Evolutionary conservation across 148 eudicot species (phyloP), one percentile per base, ranked within the genome.

Genomic region (Vaccinium myrtillus): DNA sequence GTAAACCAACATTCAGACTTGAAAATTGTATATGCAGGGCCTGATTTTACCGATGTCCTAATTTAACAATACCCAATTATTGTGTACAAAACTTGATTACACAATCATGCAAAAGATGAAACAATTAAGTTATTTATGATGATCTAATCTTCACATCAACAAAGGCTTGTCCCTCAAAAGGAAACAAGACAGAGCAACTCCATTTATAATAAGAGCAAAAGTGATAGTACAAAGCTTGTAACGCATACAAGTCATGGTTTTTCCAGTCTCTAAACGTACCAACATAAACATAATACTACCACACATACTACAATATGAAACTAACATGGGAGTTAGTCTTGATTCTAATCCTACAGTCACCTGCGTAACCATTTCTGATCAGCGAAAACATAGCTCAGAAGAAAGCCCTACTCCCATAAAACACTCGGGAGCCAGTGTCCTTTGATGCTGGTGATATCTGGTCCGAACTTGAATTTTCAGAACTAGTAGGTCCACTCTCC

Each of bases 401-500:
- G 98, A 97, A 97, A 79, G 99, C 98, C 78, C 99, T 87, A 87
- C 99, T 97, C 83, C 99, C 99, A 81, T 97, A 97, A 55, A 95
- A 95, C 21, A 97, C 96, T 15, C 96, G 93, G 14, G 96, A 90
- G 48, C 96, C 91, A 36, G 91, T 74, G 73, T 88, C 92, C 89
- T 94, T 97, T 3, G 97, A 86, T 21, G 93, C 87, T 75, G 88
- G 91, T 21, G 83, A 81, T 30, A 89, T 95, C 88, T 90, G 93
- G 83, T 94, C 94, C 1, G 98, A 85, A 85, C 89, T 89, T 8
- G 99, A 97, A 81, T 87, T 88, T 53, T 85, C 96, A 14, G 98
- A 92, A 84, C 94, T 93, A 27, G 94, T 36, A 16, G 94, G 87
- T 50, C 91, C 93, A 13, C 88, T 86, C 30, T 89, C 93, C 9